Evolutionary conservation across 495 filamentous ascomycete genomes (phyloP).

Genomic region (Viridothelium virens): DNA sequence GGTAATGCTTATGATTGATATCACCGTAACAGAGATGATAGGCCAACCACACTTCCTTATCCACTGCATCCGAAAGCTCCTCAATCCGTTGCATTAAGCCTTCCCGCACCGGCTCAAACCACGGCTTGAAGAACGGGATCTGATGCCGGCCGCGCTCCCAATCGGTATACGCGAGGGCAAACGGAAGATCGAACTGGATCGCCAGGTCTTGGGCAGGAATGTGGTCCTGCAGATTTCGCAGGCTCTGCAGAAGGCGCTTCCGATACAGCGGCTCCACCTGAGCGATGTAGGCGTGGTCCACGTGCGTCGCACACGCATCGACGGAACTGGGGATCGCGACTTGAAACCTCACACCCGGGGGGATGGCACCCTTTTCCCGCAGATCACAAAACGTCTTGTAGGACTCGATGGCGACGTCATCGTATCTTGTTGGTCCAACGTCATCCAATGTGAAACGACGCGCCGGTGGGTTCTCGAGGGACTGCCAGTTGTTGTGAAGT

Average conservation of each 20-base stretch:
- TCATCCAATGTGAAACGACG: conserved; percentile 29
- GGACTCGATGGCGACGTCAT: conserved; percentile 34
- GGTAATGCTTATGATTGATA: conserved; percentile 37
- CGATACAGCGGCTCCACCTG: conserved; percentile 39
- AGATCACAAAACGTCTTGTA: conserved; percentile 33
- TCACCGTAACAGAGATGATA: conserved; percentile 46
- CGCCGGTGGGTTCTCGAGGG: conserved; percentile 15
- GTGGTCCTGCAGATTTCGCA: conserved; percentile 32
- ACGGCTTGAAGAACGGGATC: conserved; percentile 27
- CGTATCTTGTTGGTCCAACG: conserved; percentile 33
- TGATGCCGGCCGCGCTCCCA: conserved; percentile 7
- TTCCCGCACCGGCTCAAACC: conserved; percentile 33
- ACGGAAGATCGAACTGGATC: conserved; percentile 40
- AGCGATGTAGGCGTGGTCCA: conserved; percentile 27
- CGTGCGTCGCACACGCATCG: conserved; percentile 29
- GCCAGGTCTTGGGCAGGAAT: conserved; percentile 40
- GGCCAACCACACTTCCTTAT: conserved; percentile 34
- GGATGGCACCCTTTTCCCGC: conserved; percentile 29
- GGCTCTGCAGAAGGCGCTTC: conserved; percentile 28
- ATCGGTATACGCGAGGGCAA: conserved; percentile 37
- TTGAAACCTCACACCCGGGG: conserved; percentile 35
- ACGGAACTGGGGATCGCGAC: conserved; percentile 35
- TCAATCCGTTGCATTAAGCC: conserved; percentile 36
- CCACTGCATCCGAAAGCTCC: conserved; percentile 30
- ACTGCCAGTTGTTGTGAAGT: conserved; percentile 18